These are phyloP conservation scores for Candida glucosophila DNA, from an alignment of 1,139 yeast genomes.

Conservation along the genomic window DNA sequence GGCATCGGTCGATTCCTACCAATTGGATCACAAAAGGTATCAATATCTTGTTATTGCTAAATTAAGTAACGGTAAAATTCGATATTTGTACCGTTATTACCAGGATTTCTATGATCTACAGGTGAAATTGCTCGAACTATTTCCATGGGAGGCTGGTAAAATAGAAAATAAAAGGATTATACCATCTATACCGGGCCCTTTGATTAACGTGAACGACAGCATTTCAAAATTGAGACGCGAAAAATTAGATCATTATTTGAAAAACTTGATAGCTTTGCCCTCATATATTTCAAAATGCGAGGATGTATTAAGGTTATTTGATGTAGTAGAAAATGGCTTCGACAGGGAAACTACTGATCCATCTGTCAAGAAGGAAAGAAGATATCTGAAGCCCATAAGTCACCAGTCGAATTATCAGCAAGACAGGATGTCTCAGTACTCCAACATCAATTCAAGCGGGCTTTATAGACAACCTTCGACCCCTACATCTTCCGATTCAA, in stretches of 20 bases:
- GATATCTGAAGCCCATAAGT: slow-evolving; percentile 31
- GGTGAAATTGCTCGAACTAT: slow-evolving; percentile 70
- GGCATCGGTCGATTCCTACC: slow-evolving; percentile 75
- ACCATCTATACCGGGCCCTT: slow-evolving; percentile 96
- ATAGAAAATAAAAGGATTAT: slow-evolving; percentile 68
- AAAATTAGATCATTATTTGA: slow-evolving; percentile 77
- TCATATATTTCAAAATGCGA: slow-evolving; percentile 63
- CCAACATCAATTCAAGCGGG: slow-evolving; percentile 14
- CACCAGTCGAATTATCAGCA: slow-evolving; percentile 36
- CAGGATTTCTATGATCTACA: slow-evolving; percentile 96
- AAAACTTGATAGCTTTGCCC: slow-evolving; percentile 69
- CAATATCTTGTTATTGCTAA: slow-evolving; percentile 76
- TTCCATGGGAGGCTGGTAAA: slow-evolving; percentile 91
- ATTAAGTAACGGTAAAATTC: slow-evolving; percentile 56
- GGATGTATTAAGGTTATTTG: slow-evolving; percentile 66
- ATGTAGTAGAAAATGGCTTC: slow-evolving; percentile 51
- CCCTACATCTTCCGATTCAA: slow-evolving; percentile 21
- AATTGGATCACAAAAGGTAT: slow-evolving; percentile 78
- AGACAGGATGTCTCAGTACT: slow-evolving; percentile 36
- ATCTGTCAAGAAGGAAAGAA: slow-evolving; percentile 10
- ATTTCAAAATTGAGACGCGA: slow-evolving; percentile 79
- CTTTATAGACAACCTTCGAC: slow-evolving; percentile 16
- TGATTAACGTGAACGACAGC: slow-evolving; percentile 83
- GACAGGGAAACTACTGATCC: slow-evolving; percentile 37
- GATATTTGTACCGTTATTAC: slow-evolving; percentile 80